These are phyloP conservation scores for Eimeria sp. DNA, from an alignment of 169 alveolate genomes.

Conservation along the genomic window DNA sequence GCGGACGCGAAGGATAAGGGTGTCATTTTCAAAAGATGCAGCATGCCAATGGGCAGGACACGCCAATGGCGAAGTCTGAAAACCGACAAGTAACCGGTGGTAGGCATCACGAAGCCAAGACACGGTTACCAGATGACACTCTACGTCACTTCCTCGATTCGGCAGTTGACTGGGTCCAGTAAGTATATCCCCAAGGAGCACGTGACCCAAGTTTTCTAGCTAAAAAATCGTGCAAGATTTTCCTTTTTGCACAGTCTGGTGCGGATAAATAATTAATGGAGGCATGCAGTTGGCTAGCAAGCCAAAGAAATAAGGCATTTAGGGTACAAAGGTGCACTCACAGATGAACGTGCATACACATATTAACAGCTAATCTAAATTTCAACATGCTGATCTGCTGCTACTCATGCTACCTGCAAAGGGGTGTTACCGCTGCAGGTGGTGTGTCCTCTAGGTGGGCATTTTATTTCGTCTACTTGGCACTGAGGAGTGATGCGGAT, in stretches of 20 bases:
- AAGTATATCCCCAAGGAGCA: neutral
- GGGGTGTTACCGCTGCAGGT: neutral
- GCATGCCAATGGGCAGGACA: neutral
- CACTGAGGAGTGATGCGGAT: neutral
- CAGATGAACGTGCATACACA: neutral
- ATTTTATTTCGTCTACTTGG: neutral
- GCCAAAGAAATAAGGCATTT: neutral
- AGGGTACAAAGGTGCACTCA: neutral
- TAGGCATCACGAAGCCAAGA: too few relatives aligned
- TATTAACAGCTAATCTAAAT: neutral
- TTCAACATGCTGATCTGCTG: neutral
- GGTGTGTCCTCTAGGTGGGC: neutral
- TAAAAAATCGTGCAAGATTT: neutral
- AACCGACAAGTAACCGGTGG: too few relatives aligned
- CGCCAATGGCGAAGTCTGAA: neutral
- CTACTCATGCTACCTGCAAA: neutral
- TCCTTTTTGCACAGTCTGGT: neutral
- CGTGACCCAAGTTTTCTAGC: neutral
- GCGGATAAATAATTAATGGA: neutral
- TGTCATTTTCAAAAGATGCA: neutral
- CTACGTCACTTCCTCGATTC: too few relatives aligned
- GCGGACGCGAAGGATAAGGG: neutral
- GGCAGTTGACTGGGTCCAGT: too few relatives aligned
- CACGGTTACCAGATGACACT: neutral
- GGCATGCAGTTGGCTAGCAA: neutral